Percentiles rank a stretch among this genome's conserved stretches.
phyloP scores from a whole-genome alignment of 495 filamentous ascomycete genomes.

The Immersiella caudata region DNA sequence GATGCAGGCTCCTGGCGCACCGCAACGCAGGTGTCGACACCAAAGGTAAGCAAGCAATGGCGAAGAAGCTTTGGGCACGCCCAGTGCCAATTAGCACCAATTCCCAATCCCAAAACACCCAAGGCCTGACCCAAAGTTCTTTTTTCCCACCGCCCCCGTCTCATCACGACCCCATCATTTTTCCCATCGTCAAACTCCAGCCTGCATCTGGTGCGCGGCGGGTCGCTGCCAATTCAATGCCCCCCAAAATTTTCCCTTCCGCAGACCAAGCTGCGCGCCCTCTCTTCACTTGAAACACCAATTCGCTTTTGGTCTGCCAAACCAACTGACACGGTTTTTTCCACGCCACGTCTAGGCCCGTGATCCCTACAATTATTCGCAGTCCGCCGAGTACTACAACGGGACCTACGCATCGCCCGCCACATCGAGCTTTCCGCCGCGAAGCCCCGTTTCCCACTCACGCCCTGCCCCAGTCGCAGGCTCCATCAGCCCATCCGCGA shows the following conservation, averaged over 20 bases:
- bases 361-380: conserved; percentile 54
- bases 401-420: conserved; percentile 59
- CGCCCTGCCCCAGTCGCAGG: conserved; percentile 57
- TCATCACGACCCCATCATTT: conserved; percentile 4
- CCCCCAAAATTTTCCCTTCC: conserved; percentile 12
- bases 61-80: conserved; percentile 28
- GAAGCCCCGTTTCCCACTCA: conserved; percentile 57
- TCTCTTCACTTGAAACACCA: conserved; percentile 1
- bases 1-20: conserved; percentile 46
- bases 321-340: conserved; percentile 32
- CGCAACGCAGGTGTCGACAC: conserved; percentile 39
- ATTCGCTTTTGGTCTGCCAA: conserved; percentile 16
- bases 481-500: conserved; percentile 56
- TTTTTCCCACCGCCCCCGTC: conserved; percentile 13
- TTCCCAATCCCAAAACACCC: conserved; percentile 19
- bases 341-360: conserved; percentile 45
- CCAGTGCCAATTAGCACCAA: conserved; percentile 14
- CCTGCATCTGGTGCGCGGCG: neutral
- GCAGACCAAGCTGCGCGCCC: conserved; percentile 7
- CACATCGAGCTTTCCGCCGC: conserved; percentile 56
- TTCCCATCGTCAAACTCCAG: neutral
- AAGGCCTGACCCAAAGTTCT: conserved; percentile 21
- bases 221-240: conserved; percentile 5
- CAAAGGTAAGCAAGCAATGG: conserved; percentile 41
- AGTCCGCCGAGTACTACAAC: conserved; percentile 58